Conservation (phyloP, 148 eudicot genomes). For the Beta vulgaris region DNA sequence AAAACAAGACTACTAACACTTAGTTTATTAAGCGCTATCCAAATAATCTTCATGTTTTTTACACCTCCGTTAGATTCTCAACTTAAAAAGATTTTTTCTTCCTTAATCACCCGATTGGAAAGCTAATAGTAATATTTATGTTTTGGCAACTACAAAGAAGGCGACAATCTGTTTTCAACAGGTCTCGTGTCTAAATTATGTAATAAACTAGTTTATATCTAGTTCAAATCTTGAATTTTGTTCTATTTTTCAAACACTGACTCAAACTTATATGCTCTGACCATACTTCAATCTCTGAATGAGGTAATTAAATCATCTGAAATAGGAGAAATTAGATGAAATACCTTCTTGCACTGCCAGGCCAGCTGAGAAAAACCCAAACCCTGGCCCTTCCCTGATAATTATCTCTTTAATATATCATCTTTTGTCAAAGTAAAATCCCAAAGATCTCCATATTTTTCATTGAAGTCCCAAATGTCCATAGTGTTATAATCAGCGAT, state of each 20-base stretch:
- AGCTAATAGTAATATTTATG: not conserved
- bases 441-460: constrained; percentile 95
- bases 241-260: not conserved
- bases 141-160: not conserved
- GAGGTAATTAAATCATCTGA: not conserved
- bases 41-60: too few species aligned
- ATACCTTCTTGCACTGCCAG: constrained; percentile 16
- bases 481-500: constrained; percentile 88
- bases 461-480: constrained; percentile 95
- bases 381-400: not conserved
- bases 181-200: too few species aligned
- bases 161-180: not conserved
- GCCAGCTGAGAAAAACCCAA: not conserved
- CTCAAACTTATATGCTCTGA: not conserved
- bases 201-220: not conserved
- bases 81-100: not conserved
- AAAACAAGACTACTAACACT: too few species aligned
- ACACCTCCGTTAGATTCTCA: too few species aligned
- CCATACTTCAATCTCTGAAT: not conserved
- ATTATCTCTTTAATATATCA: constrained; percentile 61
- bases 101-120: not conserved
- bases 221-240: not conserved
- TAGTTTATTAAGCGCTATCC: too few species aligned
- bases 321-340: not conserved
- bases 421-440: constrained; percentile 77